Evolutionary conservation across 2,329 filamentous ascomycete species (phyloP).

Genomic region (Monosporascus sp.): DNA sequence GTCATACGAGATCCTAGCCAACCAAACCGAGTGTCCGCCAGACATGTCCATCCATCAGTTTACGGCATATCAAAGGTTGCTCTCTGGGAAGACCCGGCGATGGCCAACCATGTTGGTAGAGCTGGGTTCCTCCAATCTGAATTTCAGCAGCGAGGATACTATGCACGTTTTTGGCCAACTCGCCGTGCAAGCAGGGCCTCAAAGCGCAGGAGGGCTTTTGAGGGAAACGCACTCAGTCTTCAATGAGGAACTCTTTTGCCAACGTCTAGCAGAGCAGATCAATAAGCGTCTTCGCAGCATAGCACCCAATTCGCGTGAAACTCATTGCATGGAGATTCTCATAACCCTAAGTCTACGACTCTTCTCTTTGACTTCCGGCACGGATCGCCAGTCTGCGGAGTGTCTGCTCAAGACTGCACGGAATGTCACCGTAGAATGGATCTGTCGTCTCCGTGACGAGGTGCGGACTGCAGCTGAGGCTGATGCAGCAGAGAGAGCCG

Average conservation of each 20-base stretch:
- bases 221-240: conserved; percentile 48
- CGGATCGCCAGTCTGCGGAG: conserved; percentile 9
- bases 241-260: conserved; percentile 42
- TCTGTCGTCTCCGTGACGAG: conserved; percentile 38
- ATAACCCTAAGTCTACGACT: conserved; percentile 38
- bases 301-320: conserved; percentile 54
- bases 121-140: conserved; percentile 49
- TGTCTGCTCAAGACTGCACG: conserved; percentile 37
- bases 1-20: conserved; percentile 52
- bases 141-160: conserved; percentile 53
- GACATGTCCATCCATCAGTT: conserved; percentile 48
- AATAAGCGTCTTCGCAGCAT: conserved; percentile 38
- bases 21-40: conserved; percentile 41
- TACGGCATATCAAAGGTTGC: conserved; percentile 43
- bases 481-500: conserved; percentile 30
- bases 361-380: neutral
- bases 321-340: conserved; percentile 51
- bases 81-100: conserved; percentile 40
- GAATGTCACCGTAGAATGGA: conserved; percentile 44
- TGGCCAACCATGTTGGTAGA: conserved; percentile 49
- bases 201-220: conserved; percentile 23
- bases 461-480: conserved; percentile 33
- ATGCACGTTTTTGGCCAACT: conserved; percentile 47
- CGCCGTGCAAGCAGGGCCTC: conserved; percentile 51
- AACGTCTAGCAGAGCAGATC: conserved; percentile 42